These are phyloP conservation scores for Madurella fahalii DNA, from an alignment of 2,329 filamentous ascomycete species.

Conservation along the genomic window DNA sequence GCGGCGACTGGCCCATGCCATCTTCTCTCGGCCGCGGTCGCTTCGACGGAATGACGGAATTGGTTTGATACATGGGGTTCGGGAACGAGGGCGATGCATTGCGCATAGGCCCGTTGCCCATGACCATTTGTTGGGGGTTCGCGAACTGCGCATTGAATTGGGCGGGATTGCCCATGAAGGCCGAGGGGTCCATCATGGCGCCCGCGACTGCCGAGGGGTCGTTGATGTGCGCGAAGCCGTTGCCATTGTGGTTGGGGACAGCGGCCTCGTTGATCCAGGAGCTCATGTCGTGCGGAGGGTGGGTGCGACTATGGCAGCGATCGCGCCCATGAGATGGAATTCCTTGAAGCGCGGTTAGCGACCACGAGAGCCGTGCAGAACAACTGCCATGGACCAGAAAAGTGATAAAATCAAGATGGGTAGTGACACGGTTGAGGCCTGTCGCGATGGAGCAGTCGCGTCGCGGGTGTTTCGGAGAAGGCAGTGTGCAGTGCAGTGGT, in stretches of 20 bases:
- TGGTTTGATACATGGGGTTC: slow-evolving; percentile 77
- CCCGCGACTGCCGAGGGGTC: slow-evolving; percentile 53
- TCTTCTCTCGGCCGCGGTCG: slow-evolving; percentile 78
- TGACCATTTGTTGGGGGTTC: slow-evolving; percentile 56
- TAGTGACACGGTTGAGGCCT: slow-evolving; percentile 44
- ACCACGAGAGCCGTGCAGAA: slow-evolving; percentile 20
- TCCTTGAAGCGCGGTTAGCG: slow-evolving; percentile 23
- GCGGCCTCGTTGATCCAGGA: slow-evolving; percentile 69
- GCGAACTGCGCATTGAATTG: slow-evolving; percentile 61
- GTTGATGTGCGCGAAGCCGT: slow-evolving; percentile 61
- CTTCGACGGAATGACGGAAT: slow-evolving; percentile 85
- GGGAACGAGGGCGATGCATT: slow-evolving; percentile 77
- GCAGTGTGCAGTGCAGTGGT: slow-evolving; percentile 26
- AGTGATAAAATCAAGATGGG: slow-evolving; percentile 34
- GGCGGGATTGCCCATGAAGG: slow-evolving; percentile 56
- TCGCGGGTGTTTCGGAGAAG: slow-evolving; percentile 35
- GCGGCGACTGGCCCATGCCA: slow-evolving; percentile 76
- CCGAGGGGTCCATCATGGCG: slow-evolving; percentile 62
- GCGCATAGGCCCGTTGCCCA: slow-evolving; percentile 81
- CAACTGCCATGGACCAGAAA: slow-evolving; percentile 40
- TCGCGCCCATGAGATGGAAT: slow-evolving; percentile 45
- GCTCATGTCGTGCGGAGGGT: slow-evolving; percentile 54
- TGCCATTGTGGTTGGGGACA: slow-evolving; percentile 66
- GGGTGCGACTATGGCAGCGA: slow-evolving; percentile 25
- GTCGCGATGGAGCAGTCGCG: slow-evolving; percentile 46